A percentile compares a stretch with the other conserved stretches of the same genome.
Evolutionary conservation across 257 asterid genomes (phyloP).

Genomic region (Galeopsis tetrahit): DNA sequence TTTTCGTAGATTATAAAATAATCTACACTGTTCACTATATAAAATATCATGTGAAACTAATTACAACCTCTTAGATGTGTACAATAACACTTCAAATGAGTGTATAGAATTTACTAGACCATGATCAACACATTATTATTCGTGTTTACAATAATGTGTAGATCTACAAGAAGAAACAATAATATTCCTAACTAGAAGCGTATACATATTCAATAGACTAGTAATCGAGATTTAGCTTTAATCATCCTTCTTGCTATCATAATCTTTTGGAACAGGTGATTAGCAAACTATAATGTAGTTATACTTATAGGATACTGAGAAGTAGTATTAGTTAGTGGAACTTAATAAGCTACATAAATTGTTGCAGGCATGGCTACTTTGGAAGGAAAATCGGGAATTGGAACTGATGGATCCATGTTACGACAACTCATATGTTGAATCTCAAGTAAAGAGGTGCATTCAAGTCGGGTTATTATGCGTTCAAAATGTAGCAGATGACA

Average conservation of each 20-base stretch:
- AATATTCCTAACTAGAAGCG: too few species aligned
- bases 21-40: too few species aligned
- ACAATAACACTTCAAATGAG: too few species aligned
- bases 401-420: slow-evolving; percentile 37
- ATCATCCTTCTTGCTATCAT: not conserved
- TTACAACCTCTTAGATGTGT: too few species aligned
- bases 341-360: not conserved
- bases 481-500: slow-evolving; percentile 32
- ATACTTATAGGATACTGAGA: not conserved
- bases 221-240: too few species aligned
- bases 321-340: not conserved
- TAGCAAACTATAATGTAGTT: not conserved
- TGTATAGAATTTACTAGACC: too few species aligned
- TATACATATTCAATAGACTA: too few species aligned
- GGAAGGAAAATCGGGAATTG: slow-evolving; percentile 28
- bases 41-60: too few species aligned
- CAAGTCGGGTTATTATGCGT: slow-evolving; percentile 37
- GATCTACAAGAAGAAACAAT: too few species aligned
- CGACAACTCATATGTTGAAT: slow-evolving; percentile 15
- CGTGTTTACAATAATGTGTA: too few species aligned
- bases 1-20: too few species aligned
- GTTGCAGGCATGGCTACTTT: slow-evolving; percentile 33
- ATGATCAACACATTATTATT: too few species aligned
- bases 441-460: slow-evolving; percentile 34
- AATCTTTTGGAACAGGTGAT: slow-evolving; percentile 31